Conservation (phyloP, 2,329 filamentous ascomycete genomes). For the Diaporthe citrichinensis region DNA sequence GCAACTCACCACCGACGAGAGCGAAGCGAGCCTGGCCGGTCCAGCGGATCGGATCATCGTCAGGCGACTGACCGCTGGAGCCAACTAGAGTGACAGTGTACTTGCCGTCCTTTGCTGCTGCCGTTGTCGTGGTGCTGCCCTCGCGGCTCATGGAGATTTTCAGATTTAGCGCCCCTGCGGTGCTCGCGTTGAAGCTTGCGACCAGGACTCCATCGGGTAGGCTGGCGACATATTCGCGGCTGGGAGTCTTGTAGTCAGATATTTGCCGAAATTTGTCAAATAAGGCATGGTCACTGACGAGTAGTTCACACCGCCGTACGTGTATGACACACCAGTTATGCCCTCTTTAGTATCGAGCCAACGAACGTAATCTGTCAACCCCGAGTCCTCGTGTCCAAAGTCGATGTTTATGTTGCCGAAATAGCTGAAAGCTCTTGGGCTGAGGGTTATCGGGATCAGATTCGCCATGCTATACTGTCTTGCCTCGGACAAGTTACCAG, state of each 20-base stretch:
- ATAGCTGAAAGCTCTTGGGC: conserved; percentile 7
- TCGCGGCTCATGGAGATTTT: conserved; percentile 13
- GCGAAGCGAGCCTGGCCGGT: conserved; percentile 13
- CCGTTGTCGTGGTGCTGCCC: neutral
- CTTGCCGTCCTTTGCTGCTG: neutral
- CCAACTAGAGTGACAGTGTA: conserved; percentile 14
- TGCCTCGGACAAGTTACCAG: neutral
- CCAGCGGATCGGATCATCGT: conserved; percentile 6
- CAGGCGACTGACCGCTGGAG: neutral
- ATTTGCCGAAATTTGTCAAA: too few species aligned
- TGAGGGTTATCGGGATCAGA: neutral
- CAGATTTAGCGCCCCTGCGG: neutral
- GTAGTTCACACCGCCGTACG: neutral
- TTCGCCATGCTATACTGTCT: conserved; percentile 15
- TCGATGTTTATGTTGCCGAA: conserved; percentile 14
- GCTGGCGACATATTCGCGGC: conserved; percentile 11
- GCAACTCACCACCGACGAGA: neutral
- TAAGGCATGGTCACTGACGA: neutral
- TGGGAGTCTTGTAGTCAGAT: neutral
- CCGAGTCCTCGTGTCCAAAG: conserved; percentile 1
- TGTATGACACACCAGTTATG: conserved; percentile 7
- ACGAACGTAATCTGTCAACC: neutral
- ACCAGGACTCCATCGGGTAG: conserved; percentile 3
- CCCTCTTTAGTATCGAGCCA: conserved; percentile 25
- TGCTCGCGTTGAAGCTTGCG: conserved; percentile 13